phyloP scores from a whole-genome alignment of 148 eudicot species.

The Camellia granthamiana region DNA sequence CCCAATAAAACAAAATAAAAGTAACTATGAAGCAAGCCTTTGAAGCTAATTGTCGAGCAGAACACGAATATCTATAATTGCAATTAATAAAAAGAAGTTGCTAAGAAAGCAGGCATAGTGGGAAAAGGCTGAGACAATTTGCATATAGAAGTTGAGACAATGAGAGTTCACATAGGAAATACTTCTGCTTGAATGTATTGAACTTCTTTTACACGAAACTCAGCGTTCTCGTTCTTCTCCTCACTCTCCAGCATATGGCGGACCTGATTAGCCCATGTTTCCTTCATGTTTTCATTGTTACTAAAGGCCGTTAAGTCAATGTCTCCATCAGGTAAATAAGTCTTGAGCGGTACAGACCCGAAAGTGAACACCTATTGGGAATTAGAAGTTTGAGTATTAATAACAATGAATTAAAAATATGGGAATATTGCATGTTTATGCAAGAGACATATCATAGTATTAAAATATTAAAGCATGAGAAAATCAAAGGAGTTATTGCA shows the following conservation, averaged over 20 bases:
- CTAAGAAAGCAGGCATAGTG: background rate
- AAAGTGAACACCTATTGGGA: constrained; percentile 69
- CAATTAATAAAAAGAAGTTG: background rate
- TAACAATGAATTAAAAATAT: background rate
- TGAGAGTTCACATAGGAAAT: constrained; percentile 25
- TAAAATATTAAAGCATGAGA: background rate
- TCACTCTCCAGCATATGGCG: constrained; percentile 65
- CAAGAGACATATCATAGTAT: background rate
- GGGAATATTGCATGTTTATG: background rate
- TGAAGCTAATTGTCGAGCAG: background rate
- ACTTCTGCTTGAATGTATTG: constrained; percentile 95
- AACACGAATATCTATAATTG: background rate
- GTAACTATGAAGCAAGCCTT: background rate
- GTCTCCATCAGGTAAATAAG: constrained; percentile 95
- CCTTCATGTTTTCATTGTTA: constrained; percentile 51
- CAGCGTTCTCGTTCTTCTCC: constrained; percentile 73
- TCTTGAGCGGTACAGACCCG: constrained; percentile 94
- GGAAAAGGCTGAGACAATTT: background rate
- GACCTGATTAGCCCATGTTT: constrained; percentile 72
- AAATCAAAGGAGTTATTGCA: background rate
- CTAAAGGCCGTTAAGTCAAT: constrained; percentile 80
- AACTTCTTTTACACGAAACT: constrained; percentile 83
- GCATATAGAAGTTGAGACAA: background rate
- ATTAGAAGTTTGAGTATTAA: background rate
- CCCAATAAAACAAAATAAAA: background rate